These are phyloP conservation scores for Hymenoscyphus occultus DNA, from an alignment of 2,329 filamentous ascomycete species.

Conservation along the genomic window DNA sequence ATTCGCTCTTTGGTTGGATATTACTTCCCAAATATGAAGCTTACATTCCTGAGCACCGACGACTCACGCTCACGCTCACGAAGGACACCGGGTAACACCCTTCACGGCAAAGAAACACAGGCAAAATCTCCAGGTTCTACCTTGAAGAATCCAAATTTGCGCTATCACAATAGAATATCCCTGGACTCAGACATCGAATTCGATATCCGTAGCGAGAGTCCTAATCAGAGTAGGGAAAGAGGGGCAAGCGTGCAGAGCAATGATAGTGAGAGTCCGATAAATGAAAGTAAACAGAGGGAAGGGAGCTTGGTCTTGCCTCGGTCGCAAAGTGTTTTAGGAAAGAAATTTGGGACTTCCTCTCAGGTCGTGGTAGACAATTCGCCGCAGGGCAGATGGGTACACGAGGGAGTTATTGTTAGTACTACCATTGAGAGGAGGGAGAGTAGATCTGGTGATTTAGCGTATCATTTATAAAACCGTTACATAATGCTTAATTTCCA, in stretches of 20 bases:
- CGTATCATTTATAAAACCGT: not conserved
- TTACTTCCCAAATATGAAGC: constrained; percentile 3
- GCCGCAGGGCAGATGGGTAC: not conserved
- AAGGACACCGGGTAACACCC: not conserved
- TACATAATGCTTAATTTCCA: not conserved
- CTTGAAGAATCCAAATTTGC: not conserved
- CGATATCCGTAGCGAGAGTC: not conserved
- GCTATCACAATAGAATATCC: not conserved
- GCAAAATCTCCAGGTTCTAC: not conserved
- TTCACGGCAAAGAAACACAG: not conserved
- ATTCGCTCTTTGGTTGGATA: constrained; percentile 5
- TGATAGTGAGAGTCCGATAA: not conserved
- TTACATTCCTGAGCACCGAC: not conserved
- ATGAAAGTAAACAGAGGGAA: not conserved
- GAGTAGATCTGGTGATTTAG: not conserved
- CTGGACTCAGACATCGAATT: not conserved
- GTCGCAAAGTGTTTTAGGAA: not conserved
- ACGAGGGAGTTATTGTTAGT: constrained; percentile 1
- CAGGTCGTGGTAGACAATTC: not conserved
- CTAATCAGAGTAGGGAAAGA: not conserved
- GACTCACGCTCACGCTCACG: not conserved
- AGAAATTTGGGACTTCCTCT: not conserved
- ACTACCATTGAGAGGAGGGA: not conserved
- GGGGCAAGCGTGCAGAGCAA: not conserved
- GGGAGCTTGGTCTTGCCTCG: not conserved